A percentile compares a stretch with the other conserved stretches of the same genome.
phyloP scores from a whole-genome alignment of 768 basidiomycete species.

The Dacryopinax spathularia region DNA sequence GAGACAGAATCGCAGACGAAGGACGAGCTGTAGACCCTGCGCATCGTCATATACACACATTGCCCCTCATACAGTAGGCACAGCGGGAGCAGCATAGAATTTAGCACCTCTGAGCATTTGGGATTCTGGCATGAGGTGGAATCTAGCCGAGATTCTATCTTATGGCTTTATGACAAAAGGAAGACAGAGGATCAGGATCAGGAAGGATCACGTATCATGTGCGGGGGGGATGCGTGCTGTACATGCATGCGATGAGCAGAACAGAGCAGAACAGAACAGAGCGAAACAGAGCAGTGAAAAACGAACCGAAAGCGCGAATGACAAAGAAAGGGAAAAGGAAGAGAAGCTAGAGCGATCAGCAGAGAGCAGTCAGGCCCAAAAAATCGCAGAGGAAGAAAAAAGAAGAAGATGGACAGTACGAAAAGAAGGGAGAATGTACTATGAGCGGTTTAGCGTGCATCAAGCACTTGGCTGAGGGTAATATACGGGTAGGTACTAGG shows the following conservation, averaged over 20 bases:
- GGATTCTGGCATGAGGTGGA: background rate
- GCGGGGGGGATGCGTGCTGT: constrained; percentile 4
- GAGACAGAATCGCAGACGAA: background rate
- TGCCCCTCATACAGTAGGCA: too few relatives aligned
- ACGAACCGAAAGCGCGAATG: too few relatives aligned
- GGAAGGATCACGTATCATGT: background rate
- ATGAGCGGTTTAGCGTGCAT: background rate
- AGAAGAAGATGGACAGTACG: background rate
- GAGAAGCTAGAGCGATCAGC: too few relatives aligned
- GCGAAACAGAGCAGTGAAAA: background rate
- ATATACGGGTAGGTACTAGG: background rate
- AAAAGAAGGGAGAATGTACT: background rate
- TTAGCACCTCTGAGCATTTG: too few relatives aligned
- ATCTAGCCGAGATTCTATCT: constrained; percentile 1
- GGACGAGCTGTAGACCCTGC: background rate
- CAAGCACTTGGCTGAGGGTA: background rate
- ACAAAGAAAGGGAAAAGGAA: too few relatives aligned
- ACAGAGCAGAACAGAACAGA: background rate
- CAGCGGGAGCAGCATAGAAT: too few relatives aligned
- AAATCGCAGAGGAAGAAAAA: too few relatives aligned
- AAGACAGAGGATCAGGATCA: too few relatives aligned
- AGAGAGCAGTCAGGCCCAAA: too few relatives aligned
- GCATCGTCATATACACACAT: too few relatives aligned
- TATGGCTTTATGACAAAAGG: too few relatives aligned
- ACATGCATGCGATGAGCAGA: constrained; percentile 2